Conservation (phyloP, 2,329 filamentous ascomycete genomes). For the Aaosphaeria pasadenensis region DNA sequence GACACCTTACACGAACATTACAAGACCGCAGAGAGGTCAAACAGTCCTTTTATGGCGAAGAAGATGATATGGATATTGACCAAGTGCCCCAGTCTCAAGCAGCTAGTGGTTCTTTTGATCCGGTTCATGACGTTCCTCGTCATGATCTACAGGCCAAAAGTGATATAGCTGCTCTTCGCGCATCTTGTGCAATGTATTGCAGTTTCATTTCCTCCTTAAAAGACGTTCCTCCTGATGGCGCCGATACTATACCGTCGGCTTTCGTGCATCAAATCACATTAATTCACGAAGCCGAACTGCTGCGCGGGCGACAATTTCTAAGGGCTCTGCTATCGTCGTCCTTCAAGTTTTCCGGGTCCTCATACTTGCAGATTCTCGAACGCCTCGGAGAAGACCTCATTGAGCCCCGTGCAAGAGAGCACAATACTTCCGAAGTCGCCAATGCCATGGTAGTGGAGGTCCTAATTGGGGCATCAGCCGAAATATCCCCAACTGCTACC, state of each 20-base stretch:
- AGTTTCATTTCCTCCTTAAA: conserved; percentile 22
- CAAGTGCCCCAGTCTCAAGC: conserved; percentile 60
- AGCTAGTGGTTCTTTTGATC: conserved; percentile 44
- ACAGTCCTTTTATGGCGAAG: conserved; percentile 30
- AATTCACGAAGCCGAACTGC: conserved; percentile 25
- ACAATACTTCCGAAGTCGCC: conserved; percentile 38
- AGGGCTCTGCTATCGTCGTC: conserved; percentile 20
- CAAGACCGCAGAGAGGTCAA: conserved; percentile 23
- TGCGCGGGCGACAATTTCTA: conserved; percentile 28
- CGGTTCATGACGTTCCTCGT: conserved; percentile 42
- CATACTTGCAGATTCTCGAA: conserved; percentile 28
- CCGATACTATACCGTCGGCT: conserved; percentile 16
- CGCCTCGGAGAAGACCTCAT: conserved; percentile 28
- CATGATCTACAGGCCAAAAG: conserved; percentile 38
- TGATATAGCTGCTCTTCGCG: conserved; percentile 26
- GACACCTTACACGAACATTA: conserved; percentile 28
- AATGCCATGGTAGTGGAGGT: conserved; percentile 34
- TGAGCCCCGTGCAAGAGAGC: conserved; percentile 32
- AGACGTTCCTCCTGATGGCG: conserved; percentile 7
- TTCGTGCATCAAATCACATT: conserved; percentile 28
- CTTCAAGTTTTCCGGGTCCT: conserved; percentile 15
- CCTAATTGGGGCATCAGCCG: conserved; percentile 23
- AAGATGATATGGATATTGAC: conserved; percentile 66
- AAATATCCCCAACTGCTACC: conserved; percentile 19
- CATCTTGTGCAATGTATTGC: conserved; percentile 25